phyloP scores from a whole-genome alignment of 192 early-diverging fungal genomes.

The Coemansia reversa region DNA sequence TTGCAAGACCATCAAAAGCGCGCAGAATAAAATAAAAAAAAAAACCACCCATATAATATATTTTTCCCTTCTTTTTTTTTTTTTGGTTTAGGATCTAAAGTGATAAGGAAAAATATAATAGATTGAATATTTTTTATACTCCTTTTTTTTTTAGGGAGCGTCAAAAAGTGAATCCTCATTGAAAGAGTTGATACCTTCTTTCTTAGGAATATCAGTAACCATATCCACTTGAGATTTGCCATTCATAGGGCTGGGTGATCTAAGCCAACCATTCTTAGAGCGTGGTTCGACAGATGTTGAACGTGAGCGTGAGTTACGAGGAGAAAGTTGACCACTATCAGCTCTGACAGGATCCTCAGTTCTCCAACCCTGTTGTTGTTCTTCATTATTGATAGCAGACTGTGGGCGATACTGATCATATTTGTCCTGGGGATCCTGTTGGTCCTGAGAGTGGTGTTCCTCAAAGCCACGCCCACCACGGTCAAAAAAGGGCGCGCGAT shows the following conservation, averaged over 20 bases:
- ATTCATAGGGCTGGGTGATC: slow-evolving; percentile 1
- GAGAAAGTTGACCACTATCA: not conserved
- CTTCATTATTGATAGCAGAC: not conserved
- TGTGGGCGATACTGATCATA: not conserved
- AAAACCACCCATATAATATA: not conserved
- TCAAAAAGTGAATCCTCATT: slow-evolving; percentile 22
- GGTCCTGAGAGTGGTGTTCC: not conserved
- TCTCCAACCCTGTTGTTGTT: not conserved
- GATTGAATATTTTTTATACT: not conserved
- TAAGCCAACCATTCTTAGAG: slow-evolving; percentile 1
- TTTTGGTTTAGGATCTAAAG: not conserved
- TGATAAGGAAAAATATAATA: not conserved
- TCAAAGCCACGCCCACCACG: not conserved
- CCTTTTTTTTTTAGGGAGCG: slow-evolving; percentile 17
- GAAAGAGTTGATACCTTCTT: not conserved
- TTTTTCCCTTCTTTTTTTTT: slow-evolving; percentile 1
- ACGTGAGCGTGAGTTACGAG: slow-evolving; percentile 3
- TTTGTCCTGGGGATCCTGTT: no score
- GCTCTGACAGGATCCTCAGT: not conserved
- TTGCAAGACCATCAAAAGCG: not conserved
- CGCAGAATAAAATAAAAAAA: not conserved
- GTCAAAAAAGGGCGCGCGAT: not conserved
- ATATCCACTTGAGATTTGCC: slow-evolving; percentile 1
- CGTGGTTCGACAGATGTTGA: slow-evolving; percentile 5
- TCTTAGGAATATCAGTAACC: not conserved